Conservation (phyloP, 345 rosid genomes). For the Mangifera indica region DNA sequence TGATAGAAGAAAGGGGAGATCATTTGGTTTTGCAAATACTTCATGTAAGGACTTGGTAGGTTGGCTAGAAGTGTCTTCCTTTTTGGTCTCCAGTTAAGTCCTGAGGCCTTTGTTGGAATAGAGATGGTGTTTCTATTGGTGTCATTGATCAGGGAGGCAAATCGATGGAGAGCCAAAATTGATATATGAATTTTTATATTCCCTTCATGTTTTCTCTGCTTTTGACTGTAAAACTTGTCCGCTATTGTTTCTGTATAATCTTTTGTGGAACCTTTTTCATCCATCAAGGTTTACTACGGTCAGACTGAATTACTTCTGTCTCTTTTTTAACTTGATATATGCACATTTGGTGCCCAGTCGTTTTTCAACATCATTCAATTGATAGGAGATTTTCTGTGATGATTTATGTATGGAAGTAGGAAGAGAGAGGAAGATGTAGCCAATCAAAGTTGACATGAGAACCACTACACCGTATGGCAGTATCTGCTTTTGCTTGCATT, state of each 20-base stretch:
- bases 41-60: too few species aligned
- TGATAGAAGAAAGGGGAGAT: neutral
- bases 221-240: too few species aligned
- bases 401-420: neutral
- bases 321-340: too few species aligned
- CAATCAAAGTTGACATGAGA: neutral
- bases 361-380: neutral
- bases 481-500: neutral
- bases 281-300: too few species aligned
- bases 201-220: too few species aligned
- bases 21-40: neutral
- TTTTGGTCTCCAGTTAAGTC: neutral
- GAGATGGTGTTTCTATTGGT: neutral
- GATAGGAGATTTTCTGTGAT: neutral
- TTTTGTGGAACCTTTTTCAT: too few species aligned
- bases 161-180: neutral
- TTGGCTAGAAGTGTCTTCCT: too few species aligned
- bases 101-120: neutral
- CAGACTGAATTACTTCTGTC: too few species aligned
- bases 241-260: too few species aligned
- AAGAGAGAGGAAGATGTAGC: neutral
- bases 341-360: slow-evolving; percentile 8
- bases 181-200: neutral
- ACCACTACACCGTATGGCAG: neutral
- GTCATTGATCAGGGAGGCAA: too few species aligned